Evolutionary conservation across 2,329 filamentous ascomycete genomes (phyloP).

Genomic region (Apiospora koreana): DNA sequence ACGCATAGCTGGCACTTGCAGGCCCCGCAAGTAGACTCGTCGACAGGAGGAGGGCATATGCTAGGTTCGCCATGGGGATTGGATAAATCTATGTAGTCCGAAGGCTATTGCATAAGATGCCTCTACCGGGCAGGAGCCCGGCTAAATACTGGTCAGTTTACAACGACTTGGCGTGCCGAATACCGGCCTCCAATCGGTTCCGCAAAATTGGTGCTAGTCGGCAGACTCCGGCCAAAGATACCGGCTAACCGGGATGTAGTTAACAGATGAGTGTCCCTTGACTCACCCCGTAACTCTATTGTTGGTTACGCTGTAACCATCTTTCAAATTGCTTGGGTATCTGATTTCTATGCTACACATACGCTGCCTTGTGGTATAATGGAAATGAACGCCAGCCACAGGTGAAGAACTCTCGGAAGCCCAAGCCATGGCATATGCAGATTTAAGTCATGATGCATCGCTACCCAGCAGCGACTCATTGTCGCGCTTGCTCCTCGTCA

Average conservation of each 20-base stretch:
- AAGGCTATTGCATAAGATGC: too few relatives aligned
- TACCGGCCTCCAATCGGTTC: not conserved
- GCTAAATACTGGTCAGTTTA: not conserved
- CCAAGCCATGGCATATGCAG: conserved; percentile 5
- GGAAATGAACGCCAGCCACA: not conserved
- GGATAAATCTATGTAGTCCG: not conserved
- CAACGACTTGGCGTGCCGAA: not conserved
- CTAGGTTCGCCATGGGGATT: not conserved
- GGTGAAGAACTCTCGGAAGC: not conserved
- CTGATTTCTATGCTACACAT: not conserved
- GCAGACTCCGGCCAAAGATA: not conserved
- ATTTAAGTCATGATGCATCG: not conserved
- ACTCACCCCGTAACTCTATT: not conserved
- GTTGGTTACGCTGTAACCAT: not conserved
- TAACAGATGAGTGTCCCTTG: too few relatives aligned
- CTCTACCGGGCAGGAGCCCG: not conserved
- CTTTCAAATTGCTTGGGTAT: conserved; percentile 7
- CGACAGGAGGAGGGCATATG: not conserved
- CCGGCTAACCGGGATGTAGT: not conserved
- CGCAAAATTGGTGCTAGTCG: too few relatives aligned
- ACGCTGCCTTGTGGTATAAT: not conserved
- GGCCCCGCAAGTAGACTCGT: conserved; percentile 17
- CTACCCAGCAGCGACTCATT: not conserved
- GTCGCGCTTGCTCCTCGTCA: not conserved
- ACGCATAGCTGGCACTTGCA: conserved; percentile 44